These are phyloP conservation scores for Schizosaccharomyces pombe DNA, from an alignment of 805 yeast species.

Conservation along the genomic window DNA sequence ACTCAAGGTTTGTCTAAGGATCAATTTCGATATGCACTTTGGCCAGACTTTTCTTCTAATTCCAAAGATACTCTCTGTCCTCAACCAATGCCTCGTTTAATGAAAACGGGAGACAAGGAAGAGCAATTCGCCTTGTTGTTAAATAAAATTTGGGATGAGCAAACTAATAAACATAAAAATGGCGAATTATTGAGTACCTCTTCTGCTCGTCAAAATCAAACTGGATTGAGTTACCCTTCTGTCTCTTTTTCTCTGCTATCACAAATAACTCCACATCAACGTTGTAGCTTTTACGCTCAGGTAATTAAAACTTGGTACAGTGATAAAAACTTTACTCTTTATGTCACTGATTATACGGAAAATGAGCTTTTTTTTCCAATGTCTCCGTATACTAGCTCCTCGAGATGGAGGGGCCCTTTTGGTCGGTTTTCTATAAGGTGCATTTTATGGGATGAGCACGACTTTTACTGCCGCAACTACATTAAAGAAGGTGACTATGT, in stretches of 20 bases:
- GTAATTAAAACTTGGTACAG: not conserved
- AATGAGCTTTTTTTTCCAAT: not conserved
- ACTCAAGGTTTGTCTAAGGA: not conserved
- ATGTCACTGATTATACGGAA: not conserved
- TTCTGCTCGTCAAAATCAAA: no score
- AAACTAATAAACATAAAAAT: no score
- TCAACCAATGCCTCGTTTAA: no score
- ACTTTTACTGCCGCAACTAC: not conserved
- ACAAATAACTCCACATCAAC: not conserved
- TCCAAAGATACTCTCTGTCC: not conserved
- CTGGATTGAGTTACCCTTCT: not conserved
- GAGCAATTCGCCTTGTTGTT: no score
- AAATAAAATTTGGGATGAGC: no score
- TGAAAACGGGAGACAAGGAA: no score
- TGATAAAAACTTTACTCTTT: not conserved
- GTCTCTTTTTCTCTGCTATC: not conserved
- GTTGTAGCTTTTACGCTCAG: not conserved
- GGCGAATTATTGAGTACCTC: no score
- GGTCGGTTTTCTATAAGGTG: not conserved
- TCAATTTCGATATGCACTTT: not conserved
- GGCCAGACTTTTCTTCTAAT: not conserved
- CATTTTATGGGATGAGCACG: not conserved
- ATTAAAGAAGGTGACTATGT: not conserved
- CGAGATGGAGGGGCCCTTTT: not conserved
- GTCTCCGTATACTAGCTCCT: not conserved